Evolutionary conservation across 1,284 basidiomycete genomes (phyloP), one percentile per base, ranked within the genome.

Genomic region (Cystobasidium pallidum): DNA sequence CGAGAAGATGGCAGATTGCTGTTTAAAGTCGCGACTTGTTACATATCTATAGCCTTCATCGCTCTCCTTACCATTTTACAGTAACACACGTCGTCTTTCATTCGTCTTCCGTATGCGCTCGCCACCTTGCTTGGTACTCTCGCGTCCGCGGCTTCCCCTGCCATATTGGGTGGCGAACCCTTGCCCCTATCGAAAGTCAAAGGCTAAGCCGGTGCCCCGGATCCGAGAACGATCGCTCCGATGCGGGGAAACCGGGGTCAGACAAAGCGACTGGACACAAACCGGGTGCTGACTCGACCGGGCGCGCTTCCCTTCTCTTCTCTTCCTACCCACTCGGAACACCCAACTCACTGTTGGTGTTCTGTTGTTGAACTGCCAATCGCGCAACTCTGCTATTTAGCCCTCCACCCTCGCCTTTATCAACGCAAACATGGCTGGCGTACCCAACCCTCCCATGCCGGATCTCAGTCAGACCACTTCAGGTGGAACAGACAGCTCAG

Each of bases 391-490:
- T n/a, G n/a, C n/a, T n/a, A 39, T 17, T 32, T 7, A 10, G 13
- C 36, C 6, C 36, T 54, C 2, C 19, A 4, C n/a, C 7, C 7
- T 19, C 30, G 8, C 34, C 32, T 32, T 3, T 13, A 47, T 47
- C 6, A 13, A 6, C 52, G 26, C 52, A 34, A 55, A 6, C 41
- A 70, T 61, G 54, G 45, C 58, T 36, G 30, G 52, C 32, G 47
- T 58, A 28, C 21, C 58, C 55, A 70, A 70, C 34, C 43, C 67
- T 28, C 67, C 67, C 34, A 70, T 70, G 67, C 67, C 68, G 1
- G 61, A 71, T 36, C 49, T 71, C 43, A 54, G 58, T 39, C 68
- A 71, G 61, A 55, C 59, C 45, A 45, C 47, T 34, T 71, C 68
- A 21, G 43, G 57, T 17, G 67, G 67, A 13, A 70, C 67, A 34